These are phyloP conservation scores for Acacia acuminata DNA, from an alignment of 306 rosid genomes.

Conservation along the genomic window DNA sequence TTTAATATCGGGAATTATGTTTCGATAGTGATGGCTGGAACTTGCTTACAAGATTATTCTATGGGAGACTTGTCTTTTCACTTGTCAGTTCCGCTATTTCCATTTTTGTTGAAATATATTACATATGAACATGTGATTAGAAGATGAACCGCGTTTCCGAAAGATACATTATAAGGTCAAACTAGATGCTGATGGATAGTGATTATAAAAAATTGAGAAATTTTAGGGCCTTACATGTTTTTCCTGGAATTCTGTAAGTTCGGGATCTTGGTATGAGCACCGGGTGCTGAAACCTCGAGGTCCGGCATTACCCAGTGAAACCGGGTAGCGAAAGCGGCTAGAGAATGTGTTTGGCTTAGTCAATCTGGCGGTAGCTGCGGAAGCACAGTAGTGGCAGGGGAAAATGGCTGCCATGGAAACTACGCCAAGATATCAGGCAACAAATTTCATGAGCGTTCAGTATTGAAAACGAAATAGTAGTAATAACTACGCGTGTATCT, in stretches of 20 bases:
- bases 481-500: not conserved
- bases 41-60: not conserved
- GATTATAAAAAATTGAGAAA: conserved; percentile 1
- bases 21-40: not conserved
- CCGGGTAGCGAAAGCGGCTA: conserved; percentile 39
- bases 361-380: conserved; percentile 46
- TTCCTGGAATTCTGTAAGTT: conserved; percentile 43
- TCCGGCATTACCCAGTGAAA: conserved; percentile 36
- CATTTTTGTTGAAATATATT: not conserved
- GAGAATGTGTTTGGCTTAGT: conserved; percentile 39
- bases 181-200: not conserved
- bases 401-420: conserved; percentile 67
- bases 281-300: conserved; percentile 41
- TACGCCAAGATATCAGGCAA: conserved; percentile 1
- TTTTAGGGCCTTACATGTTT: conserved; percentile 44
- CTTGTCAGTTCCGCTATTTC: not conserved
- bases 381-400: conserved; percentile 56
- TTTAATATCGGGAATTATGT: conserved; percentile 2
- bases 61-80: not conserved
- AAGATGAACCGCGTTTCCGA: not conserved
- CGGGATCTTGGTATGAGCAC: conserved; percentile 57
- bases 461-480: not conserved
- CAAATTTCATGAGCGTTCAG: conserved; percentile 27
- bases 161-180: conserved; percentile 19
- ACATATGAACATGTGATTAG: not conserved